phyloP scores from a whole-genome alignment of 2,329 filamentous ascomycete genomes.

The Knoxdaviesia proteae region DNA sequence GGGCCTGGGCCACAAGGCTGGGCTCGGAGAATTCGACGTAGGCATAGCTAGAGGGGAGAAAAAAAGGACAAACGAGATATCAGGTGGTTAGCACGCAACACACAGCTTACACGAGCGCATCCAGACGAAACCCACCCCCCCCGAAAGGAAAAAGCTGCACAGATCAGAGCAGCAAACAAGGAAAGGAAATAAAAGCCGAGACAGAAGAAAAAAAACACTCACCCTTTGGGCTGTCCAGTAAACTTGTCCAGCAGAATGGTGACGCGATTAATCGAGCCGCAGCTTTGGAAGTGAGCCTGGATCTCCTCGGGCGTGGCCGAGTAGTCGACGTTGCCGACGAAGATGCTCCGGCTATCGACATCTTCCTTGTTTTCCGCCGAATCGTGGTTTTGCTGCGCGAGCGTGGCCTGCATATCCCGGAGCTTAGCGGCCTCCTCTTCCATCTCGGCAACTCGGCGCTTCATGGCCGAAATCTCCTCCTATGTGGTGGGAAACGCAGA shows the following conservation, averaged over 20 bases:
- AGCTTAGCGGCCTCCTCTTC: constrained; percentile 74
- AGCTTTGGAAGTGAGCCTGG: constrained; percentile 94
- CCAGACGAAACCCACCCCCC: constrained; percentile 4
- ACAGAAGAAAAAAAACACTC: constrained; percentile 18
- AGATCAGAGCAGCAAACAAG: not conserved
- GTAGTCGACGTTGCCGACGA: constrained; percentile 97
- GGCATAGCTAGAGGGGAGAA: constrained; percentile 48
- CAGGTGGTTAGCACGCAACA: too few species aligned
- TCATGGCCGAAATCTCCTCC: constrained; percentile 77
- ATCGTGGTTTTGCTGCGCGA: constrained; percentile 70
- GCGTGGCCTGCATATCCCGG: constrained; percentile 65
- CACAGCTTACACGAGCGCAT: not conserved
- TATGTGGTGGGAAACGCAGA: constrained; percentile 9
- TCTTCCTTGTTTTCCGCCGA: constrained; percentile 88
- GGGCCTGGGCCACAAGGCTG: constrained; percentile 73
- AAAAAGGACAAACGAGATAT: constrained; percentile 3
- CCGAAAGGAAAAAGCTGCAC: not conserved
- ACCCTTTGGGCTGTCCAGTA: constrained; percentile 98
- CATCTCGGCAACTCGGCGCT: constrained; percentile 72
- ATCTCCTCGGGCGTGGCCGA: constrained; percentile 94
- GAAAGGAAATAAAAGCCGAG: too few species aligned
- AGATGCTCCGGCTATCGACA: constrained; percentile 85
- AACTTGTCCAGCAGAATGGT: constrained; percentile 97
- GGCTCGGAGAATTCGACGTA: constrained; percentile 98
- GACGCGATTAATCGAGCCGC: constrained; percentile 91